Evolutionary conservation across 495 filamentous ascomycete species (phyloP).

Genomic region (Terfezia boudieri): DNA sequence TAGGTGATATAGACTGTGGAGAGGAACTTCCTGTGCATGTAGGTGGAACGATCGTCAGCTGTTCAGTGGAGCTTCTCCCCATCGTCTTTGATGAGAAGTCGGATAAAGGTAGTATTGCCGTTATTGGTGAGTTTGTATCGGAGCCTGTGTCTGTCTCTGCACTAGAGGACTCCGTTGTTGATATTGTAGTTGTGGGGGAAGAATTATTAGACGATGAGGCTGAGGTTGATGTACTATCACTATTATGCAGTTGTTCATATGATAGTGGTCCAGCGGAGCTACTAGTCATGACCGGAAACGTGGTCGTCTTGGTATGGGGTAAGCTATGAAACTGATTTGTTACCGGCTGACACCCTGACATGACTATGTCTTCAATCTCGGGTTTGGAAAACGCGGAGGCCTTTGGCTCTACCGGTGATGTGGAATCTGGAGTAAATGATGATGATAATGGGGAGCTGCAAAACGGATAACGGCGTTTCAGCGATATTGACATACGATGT

Average conservation of each 20-base stretch:
- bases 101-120: slow-evolving; percentile 32
- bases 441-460: slow-evolving; percentile 13
- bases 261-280: slow-evolving; percentile 7
- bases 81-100: slow-evolving; percentile 26
- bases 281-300: slow-evolving; percentile 3
- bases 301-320: slow-evolving; percentile 1
- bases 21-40: slow-evolving; percentile 12
- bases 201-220: slow-evolving; percentile 74
- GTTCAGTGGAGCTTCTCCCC: slow-evolving; percentile 18
- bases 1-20: slow-evolving; percentile 37
- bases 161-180: slow-evolving; percentile 70
- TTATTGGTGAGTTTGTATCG: slow-evolving; percentile 51
- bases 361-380: slow-evolving; percentile 11
- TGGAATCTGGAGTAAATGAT: neutral
- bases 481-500: slow-evolving; percentile 19
- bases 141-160: slow-evolving; percentile 80
- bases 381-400: neutral
- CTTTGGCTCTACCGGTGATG: neutral
- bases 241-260: neutral
- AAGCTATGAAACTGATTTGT: slow-evolving; percentile 10
- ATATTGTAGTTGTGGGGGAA: slow-evolving; percentile 87
- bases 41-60: slow-evolving; percentile 17
- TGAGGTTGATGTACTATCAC: slow-evolving; percentile 50
- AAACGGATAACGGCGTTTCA: slow-evolving; percentile 19
- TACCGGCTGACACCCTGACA: slow-evolving; percentile 16